Evolutionary conservation across 306 rosid species (phyloP).

Genomic region (Trifolium repens): DNA sequence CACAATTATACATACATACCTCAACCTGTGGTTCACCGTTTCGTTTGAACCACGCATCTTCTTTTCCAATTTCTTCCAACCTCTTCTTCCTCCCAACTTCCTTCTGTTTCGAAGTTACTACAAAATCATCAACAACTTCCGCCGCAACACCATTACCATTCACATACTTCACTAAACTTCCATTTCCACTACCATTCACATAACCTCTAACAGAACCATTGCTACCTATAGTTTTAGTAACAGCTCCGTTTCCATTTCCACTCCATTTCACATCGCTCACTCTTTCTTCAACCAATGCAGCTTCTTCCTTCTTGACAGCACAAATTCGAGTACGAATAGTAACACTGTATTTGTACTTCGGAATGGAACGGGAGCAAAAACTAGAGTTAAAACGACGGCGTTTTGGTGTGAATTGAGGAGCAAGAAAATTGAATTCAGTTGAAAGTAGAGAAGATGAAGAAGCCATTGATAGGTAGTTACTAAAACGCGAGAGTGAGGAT

Average conservation of each 20-base stretch:
- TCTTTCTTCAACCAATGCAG: conserved; percentile 58
- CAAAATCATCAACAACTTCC: conserved; percentile 46
- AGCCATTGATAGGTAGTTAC: conserved; percentile 52
- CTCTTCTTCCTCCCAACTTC: conserved; percentile 92
- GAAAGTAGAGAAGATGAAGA: conserved; percentile 51
- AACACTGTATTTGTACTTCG: conserved; percentile 31
- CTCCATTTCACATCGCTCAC: conserved; percentile 58
- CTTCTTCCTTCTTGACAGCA: conserved; percentile 65
- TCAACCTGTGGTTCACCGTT: conserved; percentile 50
- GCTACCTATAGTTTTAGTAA: conserved; percentile 34
- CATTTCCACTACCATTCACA: conserved; percentile 58
- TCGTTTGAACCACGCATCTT: conserved; percentile 91
- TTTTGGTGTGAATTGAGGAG: conserved; percentile 53
- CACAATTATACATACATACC: conserved; percentile 51
- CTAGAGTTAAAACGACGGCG: conserved; percentile 50
- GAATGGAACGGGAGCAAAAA: background rate
- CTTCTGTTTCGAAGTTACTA: conserved; percentile 42
- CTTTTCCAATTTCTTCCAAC: conserved; percentile 94
- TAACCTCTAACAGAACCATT: conserved; percentile 54
- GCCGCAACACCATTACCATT: conserved; percentile 71
- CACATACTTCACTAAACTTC: conserved; percentile 69
- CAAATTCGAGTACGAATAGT: conserved; percentile 49
- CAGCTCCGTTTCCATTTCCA: conserved; percentile 76
- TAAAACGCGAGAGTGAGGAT: background rate
- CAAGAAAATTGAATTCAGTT: conserved; percentile 64